Conservation (phyloP, 108 stramenopile genomes). For the Aurantiochytrium sp. region DNA sequence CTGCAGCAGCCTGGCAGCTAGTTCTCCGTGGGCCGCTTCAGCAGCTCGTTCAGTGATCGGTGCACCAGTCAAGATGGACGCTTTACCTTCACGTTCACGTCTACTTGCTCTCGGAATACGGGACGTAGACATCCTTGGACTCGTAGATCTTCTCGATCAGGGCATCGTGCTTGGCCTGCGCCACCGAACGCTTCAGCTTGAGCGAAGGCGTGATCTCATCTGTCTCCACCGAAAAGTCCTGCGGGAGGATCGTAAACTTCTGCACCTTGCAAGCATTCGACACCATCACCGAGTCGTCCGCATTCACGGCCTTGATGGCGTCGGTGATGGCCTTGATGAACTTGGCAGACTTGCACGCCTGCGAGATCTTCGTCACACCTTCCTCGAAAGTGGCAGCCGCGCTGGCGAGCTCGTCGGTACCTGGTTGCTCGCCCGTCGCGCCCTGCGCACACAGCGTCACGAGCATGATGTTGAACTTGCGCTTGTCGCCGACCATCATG, state of each 20-base stretch:
- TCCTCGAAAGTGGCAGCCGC: not conserved
- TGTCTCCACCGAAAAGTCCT: constrained; percentile 53
- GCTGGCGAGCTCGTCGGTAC: not conserved
- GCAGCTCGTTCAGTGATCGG: not conserved
- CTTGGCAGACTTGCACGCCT: not conserved
- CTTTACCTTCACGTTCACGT: not conserved
- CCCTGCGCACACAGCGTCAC: constrained; percentile 35
- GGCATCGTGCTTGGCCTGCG: constrained; percentile 45
- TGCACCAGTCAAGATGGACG: not conserved
- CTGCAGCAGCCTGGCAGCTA: too few relatives aligned
- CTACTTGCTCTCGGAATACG: not conserved
- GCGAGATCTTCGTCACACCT: not conserved
- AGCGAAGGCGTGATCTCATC: constrained; percentile 71
- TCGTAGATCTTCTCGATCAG: constrained; percentile 43
- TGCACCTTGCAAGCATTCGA: constrained; percentile 58
- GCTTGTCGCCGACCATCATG: constrained; percentile 51
- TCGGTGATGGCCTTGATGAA: not conserved
- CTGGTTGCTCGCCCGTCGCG: not conserved
- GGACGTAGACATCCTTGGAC: not conserved
- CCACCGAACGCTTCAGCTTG: constrained; percentile 65
- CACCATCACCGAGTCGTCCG: constrained; percentile 23
- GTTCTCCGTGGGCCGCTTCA: too few relatives aligned
- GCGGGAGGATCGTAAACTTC: constrained; percentile 50
- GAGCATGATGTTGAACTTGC: constrained; percentile 45
- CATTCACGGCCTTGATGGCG: not conserved